Evolutionary conservation across 805 yeast species (phyloP).

Genomic region (Metschnikowia lunata): DNA sequence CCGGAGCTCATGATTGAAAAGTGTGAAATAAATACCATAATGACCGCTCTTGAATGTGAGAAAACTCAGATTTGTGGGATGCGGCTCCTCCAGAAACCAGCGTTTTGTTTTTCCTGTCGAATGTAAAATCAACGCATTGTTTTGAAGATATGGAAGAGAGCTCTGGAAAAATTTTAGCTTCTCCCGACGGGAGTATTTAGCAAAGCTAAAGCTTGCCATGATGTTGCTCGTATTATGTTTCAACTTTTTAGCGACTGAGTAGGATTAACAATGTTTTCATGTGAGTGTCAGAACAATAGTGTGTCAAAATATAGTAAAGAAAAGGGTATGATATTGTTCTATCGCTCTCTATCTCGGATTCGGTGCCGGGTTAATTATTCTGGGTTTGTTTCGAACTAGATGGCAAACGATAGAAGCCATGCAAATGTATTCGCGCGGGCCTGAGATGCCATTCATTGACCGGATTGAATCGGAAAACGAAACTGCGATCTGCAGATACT

Average conservation of each 20-base stretch:
- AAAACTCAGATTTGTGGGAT: conserved; percentile 21
- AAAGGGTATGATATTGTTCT: too few relatives aligned
- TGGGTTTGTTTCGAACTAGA: background rate
- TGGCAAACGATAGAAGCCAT: background rate
- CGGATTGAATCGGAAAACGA: too few relatives aligned
- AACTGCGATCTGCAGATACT: too few relatives aligned
- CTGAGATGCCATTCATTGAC: too few relatives aligned
- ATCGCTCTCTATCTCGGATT: too few relatives aligned
- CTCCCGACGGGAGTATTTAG: conserved; percentile 13
- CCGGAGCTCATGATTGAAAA: conserved; percentile 33
- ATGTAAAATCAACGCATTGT: conserved; percentile 8
- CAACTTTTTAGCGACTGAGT: too few relatives aligned
- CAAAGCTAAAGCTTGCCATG: conserved; percentile 12
- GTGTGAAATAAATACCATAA: conserved; percentile 39
- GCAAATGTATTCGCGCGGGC: too few relatives aligned
- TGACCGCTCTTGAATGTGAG: conserved; percentile 37
- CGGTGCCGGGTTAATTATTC: background rate
- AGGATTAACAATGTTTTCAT: too few relatives aligned
- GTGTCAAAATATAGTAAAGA: too few relatives aligned
- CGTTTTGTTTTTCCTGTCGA: conserved; percentile 9
- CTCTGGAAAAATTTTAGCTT: conserved; percentile 24
- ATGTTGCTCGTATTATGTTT: background rate
- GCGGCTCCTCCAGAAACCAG: conserved; percentile 24
- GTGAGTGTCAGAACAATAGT: too few relatives aligned
- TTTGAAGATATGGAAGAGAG: conserved; percentile 22